Conservation (phyloP, 495 filamentous ascomycete species). For the Aspergillus coremiiformis region DNA sequence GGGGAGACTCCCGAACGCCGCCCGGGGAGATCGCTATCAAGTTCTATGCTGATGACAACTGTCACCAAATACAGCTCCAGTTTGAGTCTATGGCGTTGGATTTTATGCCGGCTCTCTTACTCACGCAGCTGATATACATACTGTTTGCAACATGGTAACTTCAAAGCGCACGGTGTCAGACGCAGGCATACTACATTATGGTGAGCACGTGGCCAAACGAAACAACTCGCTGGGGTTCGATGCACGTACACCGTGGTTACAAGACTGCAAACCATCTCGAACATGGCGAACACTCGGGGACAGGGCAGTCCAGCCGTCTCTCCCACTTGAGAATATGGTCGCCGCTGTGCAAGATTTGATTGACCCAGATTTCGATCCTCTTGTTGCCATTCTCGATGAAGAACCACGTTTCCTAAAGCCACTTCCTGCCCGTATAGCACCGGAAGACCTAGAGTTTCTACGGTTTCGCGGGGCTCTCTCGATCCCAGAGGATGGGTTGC, state of each 20-base stretch:
- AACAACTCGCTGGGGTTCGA: conserved; percentile 28
- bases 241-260: conserved; percentile 32
- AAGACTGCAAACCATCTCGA: conserved; percentile 21
- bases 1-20: conserved; percentile 24
- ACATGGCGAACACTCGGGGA: conserved; percentile 27
- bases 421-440: conserved; percentile 43
- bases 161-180: conserved; percentile 27
- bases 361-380: conserved; percentile 39
- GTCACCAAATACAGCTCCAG: background rate
- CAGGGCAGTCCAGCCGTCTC: conserved; percentile 26
- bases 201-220: conserved; percentile 16
- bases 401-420: conserved; percentile 48
- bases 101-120: conserved; percentile 3
- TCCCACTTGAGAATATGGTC: conserved; percentile 37
- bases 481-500: conserved; percentile 55
- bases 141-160: conserved; percentile 4
- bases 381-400: conserved; percentile 36
- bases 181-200: conserved; percentile 15
- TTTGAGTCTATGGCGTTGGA: background rate
- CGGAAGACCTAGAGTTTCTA: conserved; percentile 67
- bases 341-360: conserved; percentile 38
- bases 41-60: background rate
- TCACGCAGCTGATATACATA: background rate
- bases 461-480: conserved; percentile 64
- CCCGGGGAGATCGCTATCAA: conserved; percentile 12